Percentiles rank a stretch among this genome's conserved stretches.
Evolutionary conservation across 345 rosid species (phyloP).

Genomic region (Lepidium didymum): DNA sequence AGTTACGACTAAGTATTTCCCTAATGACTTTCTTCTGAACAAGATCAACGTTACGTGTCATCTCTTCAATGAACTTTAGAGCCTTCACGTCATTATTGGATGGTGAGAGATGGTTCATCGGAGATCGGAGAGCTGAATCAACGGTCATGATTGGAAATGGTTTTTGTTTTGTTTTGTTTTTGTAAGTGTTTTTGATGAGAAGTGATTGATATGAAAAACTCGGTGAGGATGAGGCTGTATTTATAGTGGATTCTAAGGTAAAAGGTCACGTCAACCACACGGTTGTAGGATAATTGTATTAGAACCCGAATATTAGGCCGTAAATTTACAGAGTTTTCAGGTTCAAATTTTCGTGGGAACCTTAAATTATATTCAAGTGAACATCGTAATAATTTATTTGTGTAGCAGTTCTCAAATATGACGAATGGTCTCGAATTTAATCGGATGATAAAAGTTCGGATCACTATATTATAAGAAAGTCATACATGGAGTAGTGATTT

Average conservation of each 20-base stretch:
- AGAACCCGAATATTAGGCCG: too few species aligned
- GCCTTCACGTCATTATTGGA: slow-evolving; percentile 50
- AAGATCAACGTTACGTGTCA: slow-evolving; percentile 39
- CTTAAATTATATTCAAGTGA: too few species aligned
- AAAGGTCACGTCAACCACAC: slow-evolving; percentile 1
- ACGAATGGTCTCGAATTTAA: too few species aligned
- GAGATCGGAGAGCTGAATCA: slow-evolving; percentile 37
- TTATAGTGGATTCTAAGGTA: neutral
- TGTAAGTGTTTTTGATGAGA: neutral
- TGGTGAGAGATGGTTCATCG: slow-evolving; percentile 28
- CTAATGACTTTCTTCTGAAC: slow-evolving; percentile 48
- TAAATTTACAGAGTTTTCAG: too few species aligned
- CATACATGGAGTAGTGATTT: too few species aligned
- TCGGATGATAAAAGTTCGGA: too few species aligned
- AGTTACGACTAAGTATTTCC: slow-evolving; percentile 51
- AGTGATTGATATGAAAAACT: neutral
- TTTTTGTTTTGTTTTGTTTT: neutral
- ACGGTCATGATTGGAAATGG: slow-evolving; percentile 39
- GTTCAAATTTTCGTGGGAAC: too few species aligned
- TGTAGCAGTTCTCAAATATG: too few species aligned
- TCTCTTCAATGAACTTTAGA: slow-evolving; percentile 56
- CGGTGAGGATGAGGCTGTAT: neutral
- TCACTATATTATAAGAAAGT: too few species aligned
- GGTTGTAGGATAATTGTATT: too few species aligned
- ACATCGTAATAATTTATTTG: too few species aligned